Evolutionary conservation across 2,329 filamentous ascomycete species (phyloP).

Genomic region (Sporothrix curviconia): DNA sequence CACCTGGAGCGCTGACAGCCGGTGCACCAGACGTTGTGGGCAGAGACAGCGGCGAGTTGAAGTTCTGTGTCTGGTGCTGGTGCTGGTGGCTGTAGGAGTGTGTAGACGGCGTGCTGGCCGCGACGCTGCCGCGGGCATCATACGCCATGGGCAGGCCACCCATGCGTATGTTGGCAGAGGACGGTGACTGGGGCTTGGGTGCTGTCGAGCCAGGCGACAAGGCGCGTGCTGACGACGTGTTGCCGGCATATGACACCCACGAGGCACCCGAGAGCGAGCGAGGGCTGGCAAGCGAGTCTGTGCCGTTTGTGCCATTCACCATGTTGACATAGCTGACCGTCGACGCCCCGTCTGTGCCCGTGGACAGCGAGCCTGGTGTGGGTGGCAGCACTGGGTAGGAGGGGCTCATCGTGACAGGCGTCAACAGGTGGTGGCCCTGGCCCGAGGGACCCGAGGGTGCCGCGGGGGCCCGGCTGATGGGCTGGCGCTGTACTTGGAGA

Average conservation of each 20-base stretch:
- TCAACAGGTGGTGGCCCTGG: slow-evolving; percentile 34
- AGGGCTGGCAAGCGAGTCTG: slow-evolving; percentile 47
- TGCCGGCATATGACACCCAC: slow-evolving; percentile 32
- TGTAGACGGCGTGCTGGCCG: neutral
- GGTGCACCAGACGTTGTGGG: slow-evolving; percentile 1
- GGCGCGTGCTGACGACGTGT: slow-evolving; percentile 31
- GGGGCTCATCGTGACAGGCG: slow-evolving; percentile 30
- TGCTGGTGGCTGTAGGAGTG: slow-evolving; percentile 15
- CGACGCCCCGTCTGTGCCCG: slow-evolving; percentile 30
- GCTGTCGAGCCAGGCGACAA: slow-evolving; percentile 33
- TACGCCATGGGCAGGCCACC: slow-evolving; percentile 34
- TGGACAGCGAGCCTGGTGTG: slow-evolving; percentile 34
- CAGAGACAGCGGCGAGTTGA: slow-evolving; percentile 18
- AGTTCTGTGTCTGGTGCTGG: slow-evolving; percentile 25
- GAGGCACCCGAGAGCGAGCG: slow-evolving; percentile 43
- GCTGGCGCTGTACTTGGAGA: slow-evolving; percentile 79
- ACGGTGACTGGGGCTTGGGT: slow-evolving; percentile 33
- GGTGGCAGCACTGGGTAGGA: slow-evolving; percentile 42
- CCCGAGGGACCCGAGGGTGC: slow-evolving; percentile 14
- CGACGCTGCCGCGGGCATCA: slow-evolving; percentile 21
- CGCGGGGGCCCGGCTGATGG: too few relatives aligned
- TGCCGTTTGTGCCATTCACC: slow-evolving; percentile 33
- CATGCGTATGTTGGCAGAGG: slow-evolving; percentile 28
- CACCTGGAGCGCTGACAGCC: neutral
- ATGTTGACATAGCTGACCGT: slow-evolving; percentile 34